Conservation (phyloP, 108 stramenopile species). For the Cylindrotheca closterium region DNA sequence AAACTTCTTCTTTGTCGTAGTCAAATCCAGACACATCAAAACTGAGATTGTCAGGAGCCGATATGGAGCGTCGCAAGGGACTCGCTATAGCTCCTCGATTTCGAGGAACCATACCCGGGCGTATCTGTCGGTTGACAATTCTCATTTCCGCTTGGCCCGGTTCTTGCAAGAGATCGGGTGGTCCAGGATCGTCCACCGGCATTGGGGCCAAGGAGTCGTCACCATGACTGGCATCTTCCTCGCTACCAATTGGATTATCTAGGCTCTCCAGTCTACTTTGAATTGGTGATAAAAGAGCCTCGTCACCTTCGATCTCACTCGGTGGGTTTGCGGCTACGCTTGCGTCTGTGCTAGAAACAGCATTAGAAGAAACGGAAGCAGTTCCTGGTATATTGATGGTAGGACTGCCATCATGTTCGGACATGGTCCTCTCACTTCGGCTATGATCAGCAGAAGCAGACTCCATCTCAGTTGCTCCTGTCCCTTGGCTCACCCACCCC, state of each 20-base stretch:
- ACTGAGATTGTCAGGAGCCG: slow-evolving; percentile 18
- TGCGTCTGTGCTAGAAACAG: slow-evolving; percentile 20
- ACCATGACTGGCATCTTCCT: too few relatives aligned
- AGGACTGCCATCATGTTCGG: slow-evolving; percentile 9
- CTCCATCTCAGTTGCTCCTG: slow-evolving; percentile 46
- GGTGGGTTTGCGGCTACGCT: slow-evolving; percentile 54
- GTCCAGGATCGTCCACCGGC: neutral
- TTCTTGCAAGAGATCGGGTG: slow-evolving; percentile 6
- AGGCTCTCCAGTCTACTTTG: neutral
- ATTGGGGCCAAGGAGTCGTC: neutral
- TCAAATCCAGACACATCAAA: slow-evolving; percentile 49
- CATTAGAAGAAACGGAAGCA: slow-evolving; percentile 23
- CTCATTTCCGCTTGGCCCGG: slow-evolving; percentile 13
- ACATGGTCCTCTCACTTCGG: slow-evolving; percentile 18
- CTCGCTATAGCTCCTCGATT: neutral
- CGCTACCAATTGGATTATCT: neutral
- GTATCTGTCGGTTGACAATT: slow-evolving; percentile 42
- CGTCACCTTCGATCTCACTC: slow-evolving; percentile 35
- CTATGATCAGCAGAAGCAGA: slow-evolving; percentile 23
- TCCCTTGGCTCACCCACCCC: slow-evolving; percentile 34
- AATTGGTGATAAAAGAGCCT: slow-evolving; percentile 8
- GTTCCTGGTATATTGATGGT: slow-evolving; percentile 20
- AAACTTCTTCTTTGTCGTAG: slow-evolving; percentile 38
- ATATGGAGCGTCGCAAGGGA: slow-evolving; percentile 11
- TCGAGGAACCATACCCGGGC: slow-evolving; percentile 36